Evolutionary conservation across 2,329 filamentous ascomycete species (phyloP).

Genomic region (Stromatinia cepivora): DNA sequence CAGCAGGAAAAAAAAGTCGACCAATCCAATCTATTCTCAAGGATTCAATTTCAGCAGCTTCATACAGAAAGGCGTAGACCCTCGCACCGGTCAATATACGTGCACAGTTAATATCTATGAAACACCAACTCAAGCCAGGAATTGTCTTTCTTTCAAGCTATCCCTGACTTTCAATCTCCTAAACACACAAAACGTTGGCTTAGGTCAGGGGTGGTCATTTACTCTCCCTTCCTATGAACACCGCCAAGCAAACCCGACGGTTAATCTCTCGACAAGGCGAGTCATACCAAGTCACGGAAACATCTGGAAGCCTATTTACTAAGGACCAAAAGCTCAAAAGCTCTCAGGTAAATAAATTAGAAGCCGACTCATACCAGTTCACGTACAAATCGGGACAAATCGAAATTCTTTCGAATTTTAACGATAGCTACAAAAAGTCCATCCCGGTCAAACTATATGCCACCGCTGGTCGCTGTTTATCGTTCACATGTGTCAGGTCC

Average conservation of each 20-base stretch:
- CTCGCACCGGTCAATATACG: slow-evolving; percentile 18
- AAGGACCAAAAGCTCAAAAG: slow-evolving; percentile 17
- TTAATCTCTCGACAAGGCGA: slow-evolving; percentile 12
- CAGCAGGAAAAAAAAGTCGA: not conserved
- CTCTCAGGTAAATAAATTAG: slow-evolving; percentile 2
- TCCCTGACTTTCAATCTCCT: slow-evolving; percentile 13
- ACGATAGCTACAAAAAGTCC: slow-evolving; percentile 13
- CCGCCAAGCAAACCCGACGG: slow-evolving; percentile 5
- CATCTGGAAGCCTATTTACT: not conserved
- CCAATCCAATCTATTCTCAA: slow-evolving; percentile 17
- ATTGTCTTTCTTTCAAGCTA: slow-evolving; percentile 19
- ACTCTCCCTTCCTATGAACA: slow-evolving; percentile 18
- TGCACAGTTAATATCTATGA: slow-evolving; percentile 15
- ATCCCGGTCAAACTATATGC: slow-evolving; percentile 17
- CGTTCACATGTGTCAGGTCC: not conserved
- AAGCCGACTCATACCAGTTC: slow-evolving; percentile 10
- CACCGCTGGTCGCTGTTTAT: not conserved
- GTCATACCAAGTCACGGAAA: slow-evolving; percentile 15
- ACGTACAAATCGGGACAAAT: slow-evolving; percentile 16
- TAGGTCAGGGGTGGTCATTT: slow-evolving; percentile 18
- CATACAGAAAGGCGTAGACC: slow-evolving; percentile 19
- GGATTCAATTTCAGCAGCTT: slow-evolving; percentile 16
- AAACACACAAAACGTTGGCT: slow-evolving; percentile 7
- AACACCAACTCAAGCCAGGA: slow-evolving; percentile 18
- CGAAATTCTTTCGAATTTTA: slow-evolving; percentile 13